Base-by-base conservation (phyloP, 768 basidiomycete species). In the Pleurotus platypus region DNA sequence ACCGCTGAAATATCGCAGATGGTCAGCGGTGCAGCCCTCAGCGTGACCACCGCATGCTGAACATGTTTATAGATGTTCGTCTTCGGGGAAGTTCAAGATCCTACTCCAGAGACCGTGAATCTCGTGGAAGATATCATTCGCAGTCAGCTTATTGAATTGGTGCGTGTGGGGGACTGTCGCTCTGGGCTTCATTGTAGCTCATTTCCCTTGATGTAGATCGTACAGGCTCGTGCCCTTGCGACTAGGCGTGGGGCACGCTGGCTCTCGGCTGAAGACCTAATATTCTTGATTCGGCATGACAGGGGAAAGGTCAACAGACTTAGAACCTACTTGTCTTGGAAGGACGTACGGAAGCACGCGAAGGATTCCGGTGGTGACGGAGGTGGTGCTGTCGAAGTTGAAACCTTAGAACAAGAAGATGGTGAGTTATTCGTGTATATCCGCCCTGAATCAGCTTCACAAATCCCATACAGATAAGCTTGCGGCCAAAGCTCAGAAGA, bases 121-220 rank as follows among this genome's bases (percentile, higher is more conserved):
- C 82, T 94, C 30, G 91, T 98, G n/a, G 94, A 98, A 69, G 94
- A 98, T 66, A 92, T 96, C 50, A 90, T 96, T 16, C 82, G 91
- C 38, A 81, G 90, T 54, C 94, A 98, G 62, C 79, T 98, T 46
- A 90, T 94, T 56, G 94, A 97, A 70, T 84, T 97, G 54, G 94
- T 94, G 57, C 43, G 56, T 26, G 9, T 4, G 1, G 30, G 3
- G 12, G 3, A 42, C 24, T 27, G 39, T 40, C 13, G 15, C 16
- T 16, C 8, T 5, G 18, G 24, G 7, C 49, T 24, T 16, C n/a
- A 16, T 45, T 16, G 15, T 45, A 7, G 13, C 42, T 45, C 5
- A n/a, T 12, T n/a, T 22, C 4, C n/a, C n/a, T 6, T n/a, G 11
- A 3, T 12, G 12, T 58, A 92, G 95, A 92, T 97, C 61, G 79